phyloP scores from a whole-genome alignment of 2,329 filamentous ascomycete species.

The Aspergillus neoniger region DNA sequence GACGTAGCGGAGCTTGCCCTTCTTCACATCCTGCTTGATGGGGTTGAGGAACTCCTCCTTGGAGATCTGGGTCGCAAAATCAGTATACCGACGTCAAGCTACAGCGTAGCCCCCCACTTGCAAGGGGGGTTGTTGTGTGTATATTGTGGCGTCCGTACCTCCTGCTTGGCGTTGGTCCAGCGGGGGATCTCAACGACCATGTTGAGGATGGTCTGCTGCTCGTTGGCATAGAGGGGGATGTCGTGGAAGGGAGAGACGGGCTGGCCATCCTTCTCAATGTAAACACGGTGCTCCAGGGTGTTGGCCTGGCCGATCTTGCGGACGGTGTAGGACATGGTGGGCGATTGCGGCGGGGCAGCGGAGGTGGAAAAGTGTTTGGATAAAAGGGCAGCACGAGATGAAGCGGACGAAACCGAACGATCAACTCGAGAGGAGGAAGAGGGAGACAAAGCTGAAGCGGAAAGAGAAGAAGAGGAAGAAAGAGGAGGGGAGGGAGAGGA shows the following conservation, averaged over 20 bases:
- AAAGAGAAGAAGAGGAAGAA: conserved; percentile 26
- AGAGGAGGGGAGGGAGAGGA: conserved; percentile 21
- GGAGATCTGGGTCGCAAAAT: conserved; percentile 69
- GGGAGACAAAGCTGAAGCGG: conserved; percentile 22
- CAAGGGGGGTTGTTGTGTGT: conserved; percentile 5
- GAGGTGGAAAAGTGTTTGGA: conserved; percentile 52
- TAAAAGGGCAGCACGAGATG: conserved; percentile 47
- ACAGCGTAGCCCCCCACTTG: not conserved
- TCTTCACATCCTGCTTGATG: conserved; percentile 99
- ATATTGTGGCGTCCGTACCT: conserved; percentile 62
- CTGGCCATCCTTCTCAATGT: conserved; percentile 95
- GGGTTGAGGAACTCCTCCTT: conserved; percentile 98
- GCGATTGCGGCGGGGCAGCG: conserved; percentile 28
- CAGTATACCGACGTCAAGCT: conserved; percentile 19
- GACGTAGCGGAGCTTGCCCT: conserved; percentile 98
- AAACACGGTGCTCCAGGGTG: conserved; percentile 96
- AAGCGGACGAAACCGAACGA: conserved; percentile 25
- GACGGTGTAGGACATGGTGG: conserved; percentile 63
- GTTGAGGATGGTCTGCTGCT: conserved; percentile 94
- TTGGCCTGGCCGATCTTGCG: conserved; percentile 88
- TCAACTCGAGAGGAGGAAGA: conserved; percentile 22
- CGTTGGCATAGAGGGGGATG: conserved; percentile 95
- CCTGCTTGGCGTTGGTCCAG: conserved; percentile 99
- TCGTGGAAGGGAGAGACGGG: conserved; percentile 97
- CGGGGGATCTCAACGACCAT: conserved; percentile 99